These are phyloP conservation scores for Sparassis latifolia DNA, from an alignment of 1,284 basidiomycete genomes.

Conservation along the genomic window DNA sequence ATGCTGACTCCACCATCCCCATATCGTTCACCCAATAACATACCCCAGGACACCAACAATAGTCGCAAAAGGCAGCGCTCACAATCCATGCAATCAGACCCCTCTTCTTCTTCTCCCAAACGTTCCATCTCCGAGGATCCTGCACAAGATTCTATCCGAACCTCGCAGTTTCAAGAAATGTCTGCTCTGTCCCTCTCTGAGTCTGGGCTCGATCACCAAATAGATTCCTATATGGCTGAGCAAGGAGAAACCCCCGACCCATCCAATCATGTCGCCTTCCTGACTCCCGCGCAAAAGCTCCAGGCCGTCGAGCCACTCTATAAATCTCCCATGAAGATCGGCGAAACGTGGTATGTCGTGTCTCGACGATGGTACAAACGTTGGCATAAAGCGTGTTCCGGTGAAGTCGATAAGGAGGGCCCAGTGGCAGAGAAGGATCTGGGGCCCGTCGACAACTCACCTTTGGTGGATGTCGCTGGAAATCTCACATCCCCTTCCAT, in stretches of 20 bases:
- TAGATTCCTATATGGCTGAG: conserved; percentile 69
- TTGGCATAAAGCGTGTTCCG: conserved; percentile 68
- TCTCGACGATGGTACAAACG: conserved; percentile 65
- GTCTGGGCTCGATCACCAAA: conserved; percentile 26
- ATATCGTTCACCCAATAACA: conserved; percentile 21
- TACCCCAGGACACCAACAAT: conserved; percentile 18
- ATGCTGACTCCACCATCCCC: conserved; percentile 27
- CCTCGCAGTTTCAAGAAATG: conserved; percentile 31
- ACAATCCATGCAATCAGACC: conserved; percentile 41
- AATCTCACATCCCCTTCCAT: conserved; percentile 34
- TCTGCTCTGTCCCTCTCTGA: conserved; percentile 35
- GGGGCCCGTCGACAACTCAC: conserved; percentile 70
- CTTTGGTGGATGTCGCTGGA: conserved; percentile 50
- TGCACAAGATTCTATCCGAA: conserved; percentile 33
- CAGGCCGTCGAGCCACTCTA: conserved; percentile 42
- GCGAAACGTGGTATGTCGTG: conserved; percentile 78
- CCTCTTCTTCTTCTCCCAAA: conserved; percentile 62
- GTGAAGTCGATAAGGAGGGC: conserved; percentile 61
- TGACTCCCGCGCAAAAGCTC: conserved; percentile 41
- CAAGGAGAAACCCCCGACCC: conserved; percentile 42
- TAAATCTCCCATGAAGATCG: conserved; percentile 44
- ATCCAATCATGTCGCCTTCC: conserved; percentile 8
- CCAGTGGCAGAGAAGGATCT: conserved; percentile 53
- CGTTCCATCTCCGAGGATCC: conserved; percentile 60
- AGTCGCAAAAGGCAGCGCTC: conserved; percentile 45